Conservation (phyloP, 768 basidiomycete species). For the Cubamyces lactineus region DNA sequence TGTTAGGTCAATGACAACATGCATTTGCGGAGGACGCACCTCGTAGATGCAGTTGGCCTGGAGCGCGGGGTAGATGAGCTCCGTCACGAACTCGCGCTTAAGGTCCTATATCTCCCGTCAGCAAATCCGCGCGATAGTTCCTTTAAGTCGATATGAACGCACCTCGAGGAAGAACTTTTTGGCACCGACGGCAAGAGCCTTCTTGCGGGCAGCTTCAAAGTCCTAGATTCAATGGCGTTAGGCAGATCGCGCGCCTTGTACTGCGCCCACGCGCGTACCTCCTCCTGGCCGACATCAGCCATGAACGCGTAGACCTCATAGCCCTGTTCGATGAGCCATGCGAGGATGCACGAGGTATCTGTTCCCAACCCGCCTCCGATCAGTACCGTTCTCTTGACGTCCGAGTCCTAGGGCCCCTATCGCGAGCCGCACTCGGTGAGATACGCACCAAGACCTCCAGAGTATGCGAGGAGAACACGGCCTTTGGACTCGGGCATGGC, state of each 20-base stretch:
- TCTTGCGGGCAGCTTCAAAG: conserved; percentile 87
- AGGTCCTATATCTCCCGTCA: conserved; percentile 63
- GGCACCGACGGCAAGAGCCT: conserved; percentile 91
- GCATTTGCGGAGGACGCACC: conserved; percentile 44
- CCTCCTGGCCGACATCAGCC: conserved; percentile 94
- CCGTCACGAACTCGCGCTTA: conserved; percentile 91
- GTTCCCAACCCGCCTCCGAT: background rate
- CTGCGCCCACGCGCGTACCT: conserved; percentile 47
- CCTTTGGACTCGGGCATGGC: conserved; percentile 54
- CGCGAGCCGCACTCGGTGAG: background rate
- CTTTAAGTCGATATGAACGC: background rate
- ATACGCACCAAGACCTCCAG: conserved; percentile 90
- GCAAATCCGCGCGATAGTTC: background rate
- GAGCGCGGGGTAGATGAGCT: conserved; percentile 97
- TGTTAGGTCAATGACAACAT: background rate
- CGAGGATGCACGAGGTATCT: conserved; percentile 99
- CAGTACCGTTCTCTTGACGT: background rate
- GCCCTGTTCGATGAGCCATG: conserved; percentile 97
- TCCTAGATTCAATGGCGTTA: conserved; percentile 53
- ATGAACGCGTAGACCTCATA: conserved; percentile 98
- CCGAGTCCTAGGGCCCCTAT: background rate
- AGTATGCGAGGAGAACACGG: conserved; percentile 96
- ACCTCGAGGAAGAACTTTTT: conserved; percentile 94
- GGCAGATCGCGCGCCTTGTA: background rate
- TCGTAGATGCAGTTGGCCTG: conserved; percentile 99